Conservation (phyloP, 768 basidiomycete genomes). For the Pleurotus giganteus region DNA sequence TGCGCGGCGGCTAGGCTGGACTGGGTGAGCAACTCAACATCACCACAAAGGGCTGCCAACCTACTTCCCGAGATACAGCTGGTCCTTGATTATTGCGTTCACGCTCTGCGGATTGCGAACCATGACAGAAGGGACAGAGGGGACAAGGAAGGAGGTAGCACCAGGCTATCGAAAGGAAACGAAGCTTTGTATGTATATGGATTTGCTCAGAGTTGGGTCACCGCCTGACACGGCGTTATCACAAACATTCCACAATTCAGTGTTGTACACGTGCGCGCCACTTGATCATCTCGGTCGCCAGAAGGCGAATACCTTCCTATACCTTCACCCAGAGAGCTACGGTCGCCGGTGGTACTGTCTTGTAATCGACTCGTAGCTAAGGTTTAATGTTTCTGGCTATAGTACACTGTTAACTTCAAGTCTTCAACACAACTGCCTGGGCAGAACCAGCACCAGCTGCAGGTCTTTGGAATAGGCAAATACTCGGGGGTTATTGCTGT, state of each 20-base stretch:
- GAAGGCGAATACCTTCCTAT: neutral
- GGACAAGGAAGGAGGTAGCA: neutral
- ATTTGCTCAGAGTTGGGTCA: neutral
- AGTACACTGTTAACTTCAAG: too few species aligned
- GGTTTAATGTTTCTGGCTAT: too few species aligned
- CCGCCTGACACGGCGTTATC: slow-evolving; percentile 10
- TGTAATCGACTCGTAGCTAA: too few species aligned
- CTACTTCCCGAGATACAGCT: slow-evolving; percentile 43
- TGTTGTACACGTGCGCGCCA: slow-evolving; percentile 2
- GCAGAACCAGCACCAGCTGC: too few species aligned
- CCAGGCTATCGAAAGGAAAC: slow-evolving; percentile 7
- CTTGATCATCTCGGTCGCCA: neutral
- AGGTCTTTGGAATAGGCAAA: neutral
- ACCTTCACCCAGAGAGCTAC: too few species aligned
- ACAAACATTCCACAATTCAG: slow-evolving; percentile 8
- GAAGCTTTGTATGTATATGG: slow-evolving; percentile 8
- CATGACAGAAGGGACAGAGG: slow-evolving; percentile 11
- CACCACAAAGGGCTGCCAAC: slow-evolving; percentile 14
- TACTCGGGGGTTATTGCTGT: slow-evolving; percentile 1
- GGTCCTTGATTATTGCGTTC: slow-evolving; percentile 34
- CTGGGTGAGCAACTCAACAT: slow-evolving; percentile 1
- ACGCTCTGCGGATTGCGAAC: slow-evolving; percentile 21
- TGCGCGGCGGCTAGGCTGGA: slow-evolving; percentile 36
- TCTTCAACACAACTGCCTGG: too few species aligned
- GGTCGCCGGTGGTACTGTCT: too few species aligned